phyloP scores from a whole-genome alignment of 495 filamentous ascomycete species.

The Niebla homalea region DNA sequence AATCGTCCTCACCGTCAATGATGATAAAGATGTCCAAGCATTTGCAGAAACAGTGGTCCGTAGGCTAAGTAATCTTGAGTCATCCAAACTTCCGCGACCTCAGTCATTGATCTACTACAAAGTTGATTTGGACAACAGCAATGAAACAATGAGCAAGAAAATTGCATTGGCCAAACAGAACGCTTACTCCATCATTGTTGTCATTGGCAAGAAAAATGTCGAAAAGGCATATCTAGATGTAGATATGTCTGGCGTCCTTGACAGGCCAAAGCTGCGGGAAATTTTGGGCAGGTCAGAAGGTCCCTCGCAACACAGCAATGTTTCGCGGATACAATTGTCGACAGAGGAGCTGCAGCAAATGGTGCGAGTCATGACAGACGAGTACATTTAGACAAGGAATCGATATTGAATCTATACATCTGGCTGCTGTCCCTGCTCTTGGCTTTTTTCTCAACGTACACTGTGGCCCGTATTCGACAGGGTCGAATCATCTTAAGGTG shows the following conservation, averaged over 20 bases:
- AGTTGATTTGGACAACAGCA: constrained; percentile 60
- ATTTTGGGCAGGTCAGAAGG: constrained; percentile 5
- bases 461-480: background rate
- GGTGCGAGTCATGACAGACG: background rate
- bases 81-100: constrained; percentile 6
- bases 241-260: constrained; percentile 31
- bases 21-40: constrained; percentile 42
- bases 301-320: background rate
- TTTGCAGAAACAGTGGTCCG: constrained; percentile 32
- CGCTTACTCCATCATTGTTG: constrained; percentile 61
- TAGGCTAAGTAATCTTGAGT: background rate
- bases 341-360: background rate
- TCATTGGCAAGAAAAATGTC: constrained; percentile 50
- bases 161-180: constrained; percentile 56
- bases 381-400: too few relatives aligned
- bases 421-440: too few relatives aligned
- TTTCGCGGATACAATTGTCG: background rate
- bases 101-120: constrained; percentile 32
- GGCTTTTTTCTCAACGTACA: background rate
- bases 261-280: constrained; percentile 3
- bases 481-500: constrained; percentile 31
- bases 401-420: too few relatives aligned
- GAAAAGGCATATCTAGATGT: constrained; percentile 30
- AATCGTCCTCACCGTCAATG: constrained; percentile 63
- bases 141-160: constrained; percentile 51